Base-by-base conservation (phyloP, 208 protist genomes). In the Crithidia sp. region DNA sequence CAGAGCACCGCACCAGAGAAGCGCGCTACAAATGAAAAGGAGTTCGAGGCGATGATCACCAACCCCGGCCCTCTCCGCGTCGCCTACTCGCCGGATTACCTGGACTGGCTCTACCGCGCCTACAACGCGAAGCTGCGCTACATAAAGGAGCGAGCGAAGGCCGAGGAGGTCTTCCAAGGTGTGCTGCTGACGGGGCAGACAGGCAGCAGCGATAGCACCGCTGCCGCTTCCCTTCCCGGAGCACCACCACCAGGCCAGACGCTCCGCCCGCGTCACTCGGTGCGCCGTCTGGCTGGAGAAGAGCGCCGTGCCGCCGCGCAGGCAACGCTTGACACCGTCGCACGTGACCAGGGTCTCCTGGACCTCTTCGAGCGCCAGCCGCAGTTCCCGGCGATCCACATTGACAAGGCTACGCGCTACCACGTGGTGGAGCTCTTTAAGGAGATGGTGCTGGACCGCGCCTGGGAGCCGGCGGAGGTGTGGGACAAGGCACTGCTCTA, bases 401-500 rank as follows among this genome's bases (percentile, higher is more conserved):
- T 93, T 44, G 87, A 92, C 69, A 76, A 70, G 7, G 88, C 86
- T 54, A 70, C 78, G 2, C 86, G 88, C 40, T 90, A 81, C 62
- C 91, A 96, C 71, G 60, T 94, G 13, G 86, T 91, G 57, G 87
- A 96, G 71, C 82, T 96, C 12, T 93, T 94, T 67, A 93, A 96
- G 76, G 79, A 90, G 43, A 81, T 94, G 61, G 81, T 96, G 47
- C 72, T 96, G 16, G 81, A 94, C 55, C 81, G 84, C 28, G 81
- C 82, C 14, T 77, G 92, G 58, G 83, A 88, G 41, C 64, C 85
- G 50, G 71, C 58, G 36, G 77, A 84, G 62, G 76, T 96, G 17
- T 96, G 91, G 89, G 91, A 94, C 69, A 94, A 93, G 79, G 91
- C 91, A 9, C 78, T 96, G 45, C 70, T 94, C 16, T 96, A 94